Base-by-base conservation (phyloP, 176 grass and related monocot species). In the Elymus sibiricus region DNA sequence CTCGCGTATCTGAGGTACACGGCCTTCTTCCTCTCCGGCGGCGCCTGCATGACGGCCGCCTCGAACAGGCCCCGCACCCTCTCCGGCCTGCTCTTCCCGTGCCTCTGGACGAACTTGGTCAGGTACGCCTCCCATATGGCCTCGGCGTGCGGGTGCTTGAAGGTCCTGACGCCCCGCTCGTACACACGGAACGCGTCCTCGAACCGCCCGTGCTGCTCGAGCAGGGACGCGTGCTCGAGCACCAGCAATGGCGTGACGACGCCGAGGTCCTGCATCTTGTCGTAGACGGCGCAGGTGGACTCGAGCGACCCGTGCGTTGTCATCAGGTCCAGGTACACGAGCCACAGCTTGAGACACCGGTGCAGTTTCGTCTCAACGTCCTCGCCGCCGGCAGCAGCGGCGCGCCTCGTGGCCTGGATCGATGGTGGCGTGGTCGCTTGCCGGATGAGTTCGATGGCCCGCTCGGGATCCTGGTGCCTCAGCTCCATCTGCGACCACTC, bases 151-250 rank as follows among this genome's bases (percentile, higher is more conserved):
- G 92, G 92, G 49, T 97, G 85, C 58, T 89, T 89, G 79, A 97
- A 97, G 9, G 86, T 80, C 40, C 31, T 71, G 43, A 94, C 88
- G 47, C 94, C 94, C 77, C 88, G 87, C 84, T 94, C 83, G 80
- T 94, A 94, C 5, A 90, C 94, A 13, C 87, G 89, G 77, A 97
- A 97, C 83, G 92, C 92, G 87, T 97, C 92, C 64, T 97, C 94
- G 83, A 94, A 94, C 65, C 93, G 87, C 11, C 70, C 32, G 35
- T 90, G 88, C 71, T 83, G 82, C 42, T 82, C 56, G 43, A 74
- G 88, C 22, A 97, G 84, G 38, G 85, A 16, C 14, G 94, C 92
- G 27, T 97, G 91, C 80, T 90, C 88, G 15, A 97, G 83, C 28
- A 97, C 87, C 59, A 94, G 87, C 86, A 83, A 77, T 0, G 94